These are phyloP conservation scores for Kitagawia praeruptora DNA, from an alignment of 129 eudicot genomes.

Conservation along the genomic window DNA sequence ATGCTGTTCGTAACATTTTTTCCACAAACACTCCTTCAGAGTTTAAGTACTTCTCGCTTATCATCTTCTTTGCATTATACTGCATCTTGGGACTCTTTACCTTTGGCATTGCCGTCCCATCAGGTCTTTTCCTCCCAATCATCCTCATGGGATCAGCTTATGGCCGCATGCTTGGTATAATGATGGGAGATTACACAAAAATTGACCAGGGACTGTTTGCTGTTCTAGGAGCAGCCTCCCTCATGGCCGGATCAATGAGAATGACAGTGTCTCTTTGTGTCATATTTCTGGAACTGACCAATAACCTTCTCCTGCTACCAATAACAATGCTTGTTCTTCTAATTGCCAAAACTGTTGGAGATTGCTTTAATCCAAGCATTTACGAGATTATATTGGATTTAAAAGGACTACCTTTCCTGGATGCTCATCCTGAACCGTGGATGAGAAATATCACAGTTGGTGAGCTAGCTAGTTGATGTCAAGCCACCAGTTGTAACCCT, in stretches of 20 bases:
- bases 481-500: constrained; percentile 64
- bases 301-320: constrained; percentile 80
- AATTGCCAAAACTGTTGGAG: constrained; percentile 87
- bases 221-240: constrained; percentile 88
- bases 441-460: constrained; percentile 83
- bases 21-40: constrained; percentile 59
- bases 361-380: constrained; percentile 76
- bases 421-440: constrained; percentile 78
- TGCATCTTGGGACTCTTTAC: constrained; percentile 79
- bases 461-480: constrained; percentile 64
- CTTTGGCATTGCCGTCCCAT: constrained; percentile 90
- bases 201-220: constrained; percentile 74
- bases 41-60: constrained; percentile 41
- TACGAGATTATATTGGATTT: constrained; percentile 77
- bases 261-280: constrained; percentile 94
- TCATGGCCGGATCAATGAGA: constrained; percentile 97
- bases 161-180: constrained; percentile 69
- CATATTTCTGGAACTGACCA: constrained; percentile 84
- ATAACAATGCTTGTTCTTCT: constrained; percentile 82
- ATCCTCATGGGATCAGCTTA: constrained; percentile 88
- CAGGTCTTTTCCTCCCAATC: constrained; percentile 93
- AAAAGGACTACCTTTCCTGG: constrained; percentile 85
- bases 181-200: constrained; percentile 66
- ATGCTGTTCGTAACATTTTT: constrained; percentile 75
- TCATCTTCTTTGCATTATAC: constrained; percentile 59